Evolutionary conservation across 257 asterid species (phyloP), one percentile per base, ranked within the genome.

Genomic region (Asclepias syriaca): DNA sequence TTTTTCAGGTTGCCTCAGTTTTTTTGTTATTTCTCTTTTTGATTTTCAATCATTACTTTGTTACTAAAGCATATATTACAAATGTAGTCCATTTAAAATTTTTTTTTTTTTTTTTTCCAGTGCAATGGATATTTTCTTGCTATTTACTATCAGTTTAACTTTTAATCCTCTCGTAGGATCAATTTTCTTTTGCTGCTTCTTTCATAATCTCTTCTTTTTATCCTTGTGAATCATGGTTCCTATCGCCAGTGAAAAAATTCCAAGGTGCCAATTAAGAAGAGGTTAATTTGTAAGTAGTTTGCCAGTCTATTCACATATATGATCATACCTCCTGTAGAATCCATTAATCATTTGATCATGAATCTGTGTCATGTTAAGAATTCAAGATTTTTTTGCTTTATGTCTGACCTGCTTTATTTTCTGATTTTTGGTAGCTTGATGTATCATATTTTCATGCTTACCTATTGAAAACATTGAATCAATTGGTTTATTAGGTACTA

Each of bases 401-500:
- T 50, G n/a, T 14, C n/a, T 50, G 21, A 15, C 56, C 19, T 13
- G 6, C 46, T 43, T 43, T 43, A 43, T 21, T 57, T 57, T 18
- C 15, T 6, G 1, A 24, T 27, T 53, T 18, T 34, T 13, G 49
- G 66, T 71, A 55, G 48, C 15, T 70, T 22, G 45, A 18, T 12
- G 46, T 58, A 9, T 40, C 22, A 32, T 61, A 22, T 65, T 55
- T 74, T 55, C 19, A 29, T 37, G 53, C 18, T 57, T 77, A 71
- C 65, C 66, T 29, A 34, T 72, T 54, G 73, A 59, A 48, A 59
- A 59, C 15, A 11, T 1, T 63, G 68, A 46, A 7, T 58, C 39
- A 63, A 66, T 68, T 50, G 77, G 66, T 49, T 46, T 18, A 72
- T 66, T 79, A 94, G 99, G 84, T 94, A 94, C 78, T 89, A 91